Evolutionary conservation across 2,329 filamentous ascomycete genomes (phyloP).

Genomic region (Colletotrichum musicola): DNA sequence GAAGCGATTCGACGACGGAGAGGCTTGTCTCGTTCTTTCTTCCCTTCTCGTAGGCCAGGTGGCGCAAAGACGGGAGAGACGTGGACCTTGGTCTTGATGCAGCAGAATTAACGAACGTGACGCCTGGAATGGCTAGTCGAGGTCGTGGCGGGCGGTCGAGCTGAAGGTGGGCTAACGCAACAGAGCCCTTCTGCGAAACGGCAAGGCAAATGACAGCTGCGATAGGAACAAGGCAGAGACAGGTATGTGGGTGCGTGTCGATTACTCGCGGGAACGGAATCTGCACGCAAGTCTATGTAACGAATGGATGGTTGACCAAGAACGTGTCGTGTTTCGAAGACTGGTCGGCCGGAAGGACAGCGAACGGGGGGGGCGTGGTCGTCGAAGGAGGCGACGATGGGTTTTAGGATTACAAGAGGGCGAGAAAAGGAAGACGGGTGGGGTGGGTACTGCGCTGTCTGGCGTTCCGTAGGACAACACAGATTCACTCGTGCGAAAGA

Average conservation of each 20-base stretch:
- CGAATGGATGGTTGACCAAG: constrained; percentile 37
- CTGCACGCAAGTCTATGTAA: constrained; percentile 37
- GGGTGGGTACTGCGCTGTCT: constrained; percentile 30
- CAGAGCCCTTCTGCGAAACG: constrained; percentile 15
- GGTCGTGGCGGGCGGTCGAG: constrained; percentile 31
- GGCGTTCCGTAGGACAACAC: constrained; percentile 37
- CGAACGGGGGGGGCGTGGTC: constrained; percentile 33
- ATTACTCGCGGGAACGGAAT: constrained; percentile 16
- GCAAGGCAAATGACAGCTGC: constrained; percentile 22
- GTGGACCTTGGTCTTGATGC: constrained; percentile 24
- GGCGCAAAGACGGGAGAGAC: constrained; percentile 30
- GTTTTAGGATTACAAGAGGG: constrained; percentile 38
- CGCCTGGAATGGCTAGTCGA: constrained; percentile 36
- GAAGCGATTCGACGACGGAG: constrained; percentile 34
- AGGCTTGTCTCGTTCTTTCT: constrained; percentile 5
- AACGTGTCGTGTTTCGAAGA: constrained; percentile 36
- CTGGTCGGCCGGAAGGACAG: constrained; percentile 29
- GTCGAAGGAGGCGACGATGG: constrained; percentile 35
- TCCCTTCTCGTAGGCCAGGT: constrained; percentile 22
- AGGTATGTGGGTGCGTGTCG: constrained; percentile 9
- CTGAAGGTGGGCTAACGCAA: constrained; percentile 34
- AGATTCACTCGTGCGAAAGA: constrained; percentile 32
- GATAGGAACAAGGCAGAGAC: constrained; percentile 6
- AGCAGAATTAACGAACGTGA: constrained; percentile 36
- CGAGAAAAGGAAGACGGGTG: constrained; percentile 25